Evolutionary conservation across 192 early-diverging fungal species (phyloP).

Genomic region (Entomortierella parvispora): DNA sequence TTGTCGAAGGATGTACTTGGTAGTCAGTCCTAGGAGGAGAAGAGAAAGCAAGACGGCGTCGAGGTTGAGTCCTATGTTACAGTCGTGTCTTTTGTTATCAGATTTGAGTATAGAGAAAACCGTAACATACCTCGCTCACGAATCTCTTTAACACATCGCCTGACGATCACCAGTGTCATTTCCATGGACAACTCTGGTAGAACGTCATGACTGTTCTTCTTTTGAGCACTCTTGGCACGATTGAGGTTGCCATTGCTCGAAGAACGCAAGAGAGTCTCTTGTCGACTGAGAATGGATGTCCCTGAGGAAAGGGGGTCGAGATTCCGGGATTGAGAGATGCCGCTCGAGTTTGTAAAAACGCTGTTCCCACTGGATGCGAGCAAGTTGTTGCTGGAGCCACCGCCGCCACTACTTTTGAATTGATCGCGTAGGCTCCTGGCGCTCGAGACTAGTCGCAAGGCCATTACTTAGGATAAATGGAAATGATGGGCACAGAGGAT

Average conservation of each 20-base stretch:
- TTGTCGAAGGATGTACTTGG: slow-evolving; percentile 45
- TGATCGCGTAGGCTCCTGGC: slow-evolving; percentile 47
- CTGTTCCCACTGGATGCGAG: slow-evolving; percentile 32
- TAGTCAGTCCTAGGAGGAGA: slow-evolving; percentile 32
- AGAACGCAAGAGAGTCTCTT: slow-evolving; percentile 18
- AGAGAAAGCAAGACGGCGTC: neutral
- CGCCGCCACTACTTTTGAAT: slow-evolving; percentile 26
- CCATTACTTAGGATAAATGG: slow-evolving; percentile 12
- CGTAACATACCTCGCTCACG: slow-evolving; percentile 36
- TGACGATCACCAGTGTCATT: slow-evolving; percentile 43
- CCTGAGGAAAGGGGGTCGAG: slow-evolving; percentile 14
- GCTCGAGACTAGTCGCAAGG: slow-evolving; percentile 44
- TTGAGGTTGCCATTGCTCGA: slow-evolving; percentile 34
- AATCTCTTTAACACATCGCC: slow-evolving; percentile 49
- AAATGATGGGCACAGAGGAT: too few species aligned
- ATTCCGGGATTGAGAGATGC: slow-evolving; percentile 12
- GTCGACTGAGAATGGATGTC: slow-evolving; percentile 11
- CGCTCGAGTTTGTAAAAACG: slow-evolving; percentile 17
- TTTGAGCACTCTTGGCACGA: slow-evolving; percentile 24
- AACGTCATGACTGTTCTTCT: slow-evolving; percentile 16
- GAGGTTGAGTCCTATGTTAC: neutral
- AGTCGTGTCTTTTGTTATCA: too few species aligned
- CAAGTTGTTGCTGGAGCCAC: slow-evolving; percentile 12
- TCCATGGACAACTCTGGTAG: slow-evolving; percentile 40
- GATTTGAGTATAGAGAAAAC: neutral